phyloP scores from a whole-genome alignment of 495 filamentous ascomycete species.

The Aspergillus funiculosus region DNA sequence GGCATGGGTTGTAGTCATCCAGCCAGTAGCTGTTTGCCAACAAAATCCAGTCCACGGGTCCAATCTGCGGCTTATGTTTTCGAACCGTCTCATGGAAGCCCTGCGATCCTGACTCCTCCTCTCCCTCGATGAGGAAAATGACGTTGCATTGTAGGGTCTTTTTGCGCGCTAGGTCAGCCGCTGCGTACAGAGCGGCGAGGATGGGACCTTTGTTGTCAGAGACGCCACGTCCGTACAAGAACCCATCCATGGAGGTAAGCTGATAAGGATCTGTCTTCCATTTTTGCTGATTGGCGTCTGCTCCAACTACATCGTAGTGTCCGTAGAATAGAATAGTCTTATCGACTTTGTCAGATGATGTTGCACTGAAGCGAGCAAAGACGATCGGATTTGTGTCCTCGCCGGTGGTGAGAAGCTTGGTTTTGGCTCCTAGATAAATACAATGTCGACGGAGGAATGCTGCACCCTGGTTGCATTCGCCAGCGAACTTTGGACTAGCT shows the following conservation, averaged over 20 bases:
- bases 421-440: constrained; percentile 81
- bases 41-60: constrained; percentile 85
- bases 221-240: constrained; percentile 92
- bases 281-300: constrained; percentile 65
- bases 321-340: constrained; percentile 96
- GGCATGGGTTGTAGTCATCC: constrained; percentile 87
- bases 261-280: constrained; percentile 87
- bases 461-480: constrained; percentile 88
- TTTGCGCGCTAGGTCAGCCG: constrained; percentile 74
- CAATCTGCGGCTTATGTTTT: constrained; percentile 75
- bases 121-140: constrained; percentile 90
- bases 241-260: constrained; percentile 79
- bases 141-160: constrained; percentile 79
- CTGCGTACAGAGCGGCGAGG: constrained; percentile 86
- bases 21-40: constrained; percentile 98
- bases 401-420: constrained; percentile 74
- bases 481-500: constrained; percentile 70
- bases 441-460: constrained; percentile 84
- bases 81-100: constrained; percentile 79
- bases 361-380: constrained; percentile 75
- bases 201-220: constrained; percentile 97
- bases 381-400: constrained; percentile 80
- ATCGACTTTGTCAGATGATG: constrained; percentile 48
- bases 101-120: constrained; percentile 90
- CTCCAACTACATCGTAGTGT: constrained; percentile 97